Conservation (phyloP, 1,284 basidiomycete species). For the Cryptococcus sp. region DNA sequence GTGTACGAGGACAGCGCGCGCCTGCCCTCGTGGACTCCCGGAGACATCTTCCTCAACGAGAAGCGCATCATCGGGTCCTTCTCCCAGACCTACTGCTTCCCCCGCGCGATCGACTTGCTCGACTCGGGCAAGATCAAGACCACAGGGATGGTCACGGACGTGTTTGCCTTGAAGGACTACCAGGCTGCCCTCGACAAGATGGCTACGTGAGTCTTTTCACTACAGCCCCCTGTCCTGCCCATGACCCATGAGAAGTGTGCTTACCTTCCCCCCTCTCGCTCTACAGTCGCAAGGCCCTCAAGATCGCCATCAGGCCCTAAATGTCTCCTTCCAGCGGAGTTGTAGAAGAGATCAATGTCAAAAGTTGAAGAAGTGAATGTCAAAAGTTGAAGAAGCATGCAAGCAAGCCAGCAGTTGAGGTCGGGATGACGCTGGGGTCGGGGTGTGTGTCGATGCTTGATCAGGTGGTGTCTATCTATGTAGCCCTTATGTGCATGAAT, state of each 20-base stretch:
- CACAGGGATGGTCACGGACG: conserved; percentile 76
- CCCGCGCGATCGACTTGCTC: conserved; percentile 79
- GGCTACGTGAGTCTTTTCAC: conserved; percentile 51
- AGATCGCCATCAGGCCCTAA: conserved; percentile 48
- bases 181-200: conserved; percentile 79
- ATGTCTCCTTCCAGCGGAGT: neutral
- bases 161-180: conserved; percentile 71
- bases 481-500: conserved; percentile 4
- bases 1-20: conserved; percentile 66
- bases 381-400: too few relatives aligned
- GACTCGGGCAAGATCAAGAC: conserved; percentile 77
- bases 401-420: neutral
- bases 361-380: too few relatives aligned
- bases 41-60: conserved; percentile 80
- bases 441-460: neutral
- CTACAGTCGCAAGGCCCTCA: conserved; percentile 45
- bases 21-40: conserved; percentile 72
- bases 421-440: neutral
- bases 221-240: neutral
- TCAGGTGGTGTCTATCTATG: neutral
- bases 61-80: conserved; percentile 78
- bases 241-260: neutral
- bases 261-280: neutral
- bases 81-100: conserved; percentile 80
- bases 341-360: neutral